These are phyloP conservation scores for Juglanconis oblonga DNA, from an alignment of 2,329 filamentous ascomycete species.

Conservation along the genomic window DNA sequence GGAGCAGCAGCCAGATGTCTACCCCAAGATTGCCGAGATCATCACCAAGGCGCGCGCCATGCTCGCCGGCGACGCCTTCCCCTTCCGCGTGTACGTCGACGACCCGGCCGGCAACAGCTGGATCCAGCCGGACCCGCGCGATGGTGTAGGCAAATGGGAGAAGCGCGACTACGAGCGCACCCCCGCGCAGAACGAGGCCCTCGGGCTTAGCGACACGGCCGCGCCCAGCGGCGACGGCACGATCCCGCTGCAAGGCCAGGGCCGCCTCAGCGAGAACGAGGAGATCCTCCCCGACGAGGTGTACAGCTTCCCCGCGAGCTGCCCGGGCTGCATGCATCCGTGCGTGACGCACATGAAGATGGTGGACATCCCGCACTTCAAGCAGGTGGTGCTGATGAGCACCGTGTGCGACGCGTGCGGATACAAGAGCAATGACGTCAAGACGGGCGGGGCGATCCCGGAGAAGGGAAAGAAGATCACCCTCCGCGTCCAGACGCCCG, in stretches of 20 bases:
- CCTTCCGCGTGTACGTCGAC: slow-evolving; percentile 84
- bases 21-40: slow-evolving; percentile 73
- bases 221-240: slow-evolving; percentile 42
- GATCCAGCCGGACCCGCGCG: slow-evolving; percentile 82
- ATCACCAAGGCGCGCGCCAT: slow-evolving; percentile 74
- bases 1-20: slow-evolving; percentile 72
- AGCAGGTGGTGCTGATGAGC: slow-evolving; percentile 94
- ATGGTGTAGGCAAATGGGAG: slow-evolving; percentile 81
- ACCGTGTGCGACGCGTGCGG: slow-evolving; percentile 90
- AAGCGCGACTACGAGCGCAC: slow-evolving; percentile 82
- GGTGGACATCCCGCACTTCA: slow-evolving; percentile 97
- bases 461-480: slow-evolving; percentile 81
- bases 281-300: slow-evolving; percentile 92
- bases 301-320: slow-evolving; percentile 87
- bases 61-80: slow-evolving; percentile 73
- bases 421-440: slow-evolving; percentile 94
- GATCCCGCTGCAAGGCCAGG: slow-evolving; percentile 44
- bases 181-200: slow-evolving; percentile 77
- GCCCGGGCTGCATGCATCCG: slow-evolving; percentile 82
- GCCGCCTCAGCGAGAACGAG: slow-evolving; percentile 51
- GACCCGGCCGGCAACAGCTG: slow-evolving; percentile 95
- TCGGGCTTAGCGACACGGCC: slow-evolving; percentile 70
- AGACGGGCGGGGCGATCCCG: slow-evolving; percentile 91
- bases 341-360: slow-evolving; percentile 98
- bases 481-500: slow-evolving; percentile 63